phyloP scores from a whole-genome alignment of 345 rosid species.

The Acer saccharum region DNA sequence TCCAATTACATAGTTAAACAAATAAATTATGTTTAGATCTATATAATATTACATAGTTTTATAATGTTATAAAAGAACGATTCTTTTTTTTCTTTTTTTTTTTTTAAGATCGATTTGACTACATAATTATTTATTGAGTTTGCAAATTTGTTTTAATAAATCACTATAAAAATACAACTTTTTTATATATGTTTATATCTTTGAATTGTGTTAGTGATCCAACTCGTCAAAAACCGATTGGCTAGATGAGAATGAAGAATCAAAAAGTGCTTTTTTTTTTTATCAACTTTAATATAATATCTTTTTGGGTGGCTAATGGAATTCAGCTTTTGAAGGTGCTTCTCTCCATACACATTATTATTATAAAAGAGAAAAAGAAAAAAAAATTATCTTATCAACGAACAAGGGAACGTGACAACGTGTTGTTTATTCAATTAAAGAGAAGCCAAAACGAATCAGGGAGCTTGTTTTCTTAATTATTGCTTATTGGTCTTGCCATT shows the following conservation, averaged over 20 bases:
- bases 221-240: constrained; percentile 38
- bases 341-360: constrained; percentile 20
- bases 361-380: neutral
- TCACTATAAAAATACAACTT: too few species aligned
- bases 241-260: constrained; percentile 38
- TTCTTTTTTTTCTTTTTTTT: too few species aligned
- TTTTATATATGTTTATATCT: neutral
- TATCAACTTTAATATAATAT: constrained; percentile 26
- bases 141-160: neutral
- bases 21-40: too few species aligned
- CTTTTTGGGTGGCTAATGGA: constrained; percentile 37
- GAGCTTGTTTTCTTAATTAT: neutral
- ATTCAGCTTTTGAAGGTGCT: constrained; percentile 50
- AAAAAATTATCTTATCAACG: constrained; percentile 17
- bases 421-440: constrained; percentile 3
- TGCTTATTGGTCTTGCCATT: constrained; percentile 4
- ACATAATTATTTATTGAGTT: neutral
- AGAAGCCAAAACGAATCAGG: neutral
- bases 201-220: constrained; percentile 23
- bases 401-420: constrained; percentile 5
- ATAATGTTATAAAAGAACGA: too few species aligned
- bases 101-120: too few species aligned
- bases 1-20: too few species aligned
- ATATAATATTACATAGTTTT: too few species aligned
- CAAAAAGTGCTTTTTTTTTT: constrained; percentile 12